phyloP scores from a whole-genome alignment of 2,329 filamentous ascomycete species.

The Phyllosticta ampelicida region DNA sequence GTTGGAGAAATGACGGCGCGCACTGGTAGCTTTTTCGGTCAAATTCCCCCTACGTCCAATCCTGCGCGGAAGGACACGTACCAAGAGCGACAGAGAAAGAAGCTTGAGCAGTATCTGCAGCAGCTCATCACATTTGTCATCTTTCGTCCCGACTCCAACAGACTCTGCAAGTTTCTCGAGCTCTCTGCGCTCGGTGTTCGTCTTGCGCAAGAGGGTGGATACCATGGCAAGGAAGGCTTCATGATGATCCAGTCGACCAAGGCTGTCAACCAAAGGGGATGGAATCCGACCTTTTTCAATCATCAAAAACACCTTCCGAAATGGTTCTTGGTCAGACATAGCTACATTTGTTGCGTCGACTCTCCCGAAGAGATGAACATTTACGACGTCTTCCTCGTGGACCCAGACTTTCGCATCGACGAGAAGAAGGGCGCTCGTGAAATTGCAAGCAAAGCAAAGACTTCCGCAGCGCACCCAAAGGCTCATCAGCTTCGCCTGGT shows the following conservation, averaged over 20 bases:
- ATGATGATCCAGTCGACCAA: constrained; percentile 87
- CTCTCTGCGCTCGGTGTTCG: constrained; percentile 88
- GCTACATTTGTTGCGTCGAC: constrained; percentile 96
- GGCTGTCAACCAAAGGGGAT: constrained; percentile 72
- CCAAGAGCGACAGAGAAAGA: constrained; percentile 69
- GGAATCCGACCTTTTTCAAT: constrained; percentile 38
- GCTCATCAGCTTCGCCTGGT: constrained; percentile 82
- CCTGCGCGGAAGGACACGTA: constrained; percentile 47
- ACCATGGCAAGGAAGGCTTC: constrained; percentile 94
- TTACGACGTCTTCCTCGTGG: constrained; percentile 96
- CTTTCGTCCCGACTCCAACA: constrained; percentile 90
- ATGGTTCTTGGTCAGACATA: constrained; percentile 97
- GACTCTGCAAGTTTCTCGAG: constrained; percentile 90
- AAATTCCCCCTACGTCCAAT: constrained; percentile 20
- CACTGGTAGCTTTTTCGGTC: constrained; percentile 31
- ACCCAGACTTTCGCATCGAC: constrained; percentile 73
- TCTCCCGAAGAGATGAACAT: constrained; percentile 98
- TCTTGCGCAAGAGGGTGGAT: constrained; percentile 87
- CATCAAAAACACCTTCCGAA: constrained; percentile 70
- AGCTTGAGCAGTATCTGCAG: constrained; percentile 80
- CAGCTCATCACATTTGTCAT: constrained; percentile 95
- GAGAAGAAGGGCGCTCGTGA: constrained; percentile 52
- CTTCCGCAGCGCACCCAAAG: constrained; percentile 49
- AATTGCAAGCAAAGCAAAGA: constrained; percentile 54
- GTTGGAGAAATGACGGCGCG: constrained; percentile 18